Percentiles rank a stretch among this genome's conserved stretches.
phyloP scores from a whole-genome alignment of 2,329 filamentous ascomycete genomes.

The Cordyceps militaris region DNA sequence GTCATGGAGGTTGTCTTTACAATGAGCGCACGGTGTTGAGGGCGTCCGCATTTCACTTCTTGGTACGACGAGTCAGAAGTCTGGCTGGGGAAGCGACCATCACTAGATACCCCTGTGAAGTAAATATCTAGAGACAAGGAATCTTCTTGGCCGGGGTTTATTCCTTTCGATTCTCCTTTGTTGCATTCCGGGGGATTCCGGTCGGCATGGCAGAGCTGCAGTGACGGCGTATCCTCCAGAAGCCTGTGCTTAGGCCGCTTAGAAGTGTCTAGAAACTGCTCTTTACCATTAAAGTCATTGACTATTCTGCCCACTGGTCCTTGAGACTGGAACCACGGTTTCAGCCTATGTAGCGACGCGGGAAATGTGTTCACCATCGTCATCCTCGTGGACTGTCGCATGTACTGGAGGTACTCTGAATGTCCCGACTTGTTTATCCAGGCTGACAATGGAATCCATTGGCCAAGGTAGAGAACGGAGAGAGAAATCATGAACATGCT shows the following conservation, averaged over 20 bases:
- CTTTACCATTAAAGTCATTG: neutral
- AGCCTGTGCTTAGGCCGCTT: neutral
- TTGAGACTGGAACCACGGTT: neutral
- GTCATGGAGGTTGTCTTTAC: too few relatives aligned
- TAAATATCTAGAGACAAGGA: neutral
- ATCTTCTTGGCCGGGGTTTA: neutral
- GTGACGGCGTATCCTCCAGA: neutral
- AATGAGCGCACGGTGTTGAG: too few relatives aligned
- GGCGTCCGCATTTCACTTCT: too few relatives aligned
- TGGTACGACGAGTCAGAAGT: neutral
- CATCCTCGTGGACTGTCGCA: neutral
- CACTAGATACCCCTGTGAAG: neutral
- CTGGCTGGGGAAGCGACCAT: neutral
- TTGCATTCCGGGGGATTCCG: neutral
- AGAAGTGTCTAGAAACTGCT: neutral
- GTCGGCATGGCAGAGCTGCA: neutral
- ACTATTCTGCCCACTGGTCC: neutral
- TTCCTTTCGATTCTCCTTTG: neutral
- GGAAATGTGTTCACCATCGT: neutral
- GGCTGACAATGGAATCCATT: neutral
- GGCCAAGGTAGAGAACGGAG: neutral
- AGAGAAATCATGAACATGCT: neutral
- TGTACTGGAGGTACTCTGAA: neutral
- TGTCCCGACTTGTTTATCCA: neutral
- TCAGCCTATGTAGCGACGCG: neutral